Base-by-base conservation (phyloP, 2,329 filamentous ascomycete genomes). In the Clarireedia hainanense region DNA sequence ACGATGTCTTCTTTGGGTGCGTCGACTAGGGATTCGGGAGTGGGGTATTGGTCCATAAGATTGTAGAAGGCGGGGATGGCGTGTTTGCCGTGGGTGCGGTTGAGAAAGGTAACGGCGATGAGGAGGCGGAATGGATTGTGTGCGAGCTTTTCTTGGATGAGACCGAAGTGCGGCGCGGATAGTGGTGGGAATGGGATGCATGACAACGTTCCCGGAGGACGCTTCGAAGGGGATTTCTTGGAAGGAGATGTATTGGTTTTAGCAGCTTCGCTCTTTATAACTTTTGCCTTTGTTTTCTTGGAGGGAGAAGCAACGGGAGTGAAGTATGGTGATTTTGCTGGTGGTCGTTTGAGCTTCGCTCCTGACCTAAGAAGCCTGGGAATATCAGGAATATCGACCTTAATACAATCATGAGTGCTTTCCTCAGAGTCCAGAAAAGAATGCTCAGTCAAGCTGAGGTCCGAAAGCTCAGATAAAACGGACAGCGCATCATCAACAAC, bases 41-140 rank as follows among this genome's bases (percentile, higher is more conserved):
- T 86, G 0, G 88, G 86, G 58, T 88, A 96, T 2, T 72, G 74
- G 12, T 76, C 72, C 63, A 88, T 85, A 12, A 96, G 74, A 14
- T 76, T 67, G 67, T 84, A 85, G 61, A 95, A 86, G 0, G 87
- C 77, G 0, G 91, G 91, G 27, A 94, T 84, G 4, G 91, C 89
- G 9, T 81, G 77, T 47, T 76, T 79, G 10, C 89, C 91, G 2
- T 81, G 77, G 0, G 91, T 96, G 57, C 87, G 84, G 69, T 92
- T 92, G 30, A 96, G 81, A 64, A 96, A 91, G 0, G 89, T 90
- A 5, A 91, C 85, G 12, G 88, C 90, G 30, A 96, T 76, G 1
- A 96, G 79, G 1, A 96, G 80, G 61, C 84, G 85, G 69, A 95
- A 96, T 0, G 91, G 87, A 56, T 90, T 79, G 50, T 80, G 71